Evolutionary conservation across 768 basidiomycete species (phyloP).

Genomic region (Panaeolus papilionaceus): DNA sequence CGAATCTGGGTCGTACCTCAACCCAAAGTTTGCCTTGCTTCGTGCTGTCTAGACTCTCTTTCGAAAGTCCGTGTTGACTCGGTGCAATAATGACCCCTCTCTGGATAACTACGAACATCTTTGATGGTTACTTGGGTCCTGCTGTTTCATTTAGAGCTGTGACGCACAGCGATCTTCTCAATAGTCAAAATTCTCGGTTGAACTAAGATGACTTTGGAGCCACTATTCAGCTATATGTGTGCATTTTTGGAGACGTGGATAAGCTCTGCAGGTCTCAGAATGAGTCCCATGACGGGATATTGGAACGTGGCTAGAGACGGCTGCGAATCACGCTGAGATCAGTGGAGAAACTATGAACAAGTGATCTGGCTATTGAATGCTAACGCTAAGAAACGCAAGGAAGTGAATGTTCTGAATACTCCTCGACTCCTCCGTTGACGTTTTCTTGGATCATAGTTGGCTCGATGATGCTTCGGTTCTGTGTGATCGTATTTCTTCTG

Average conservation of each 20-base stretch:
- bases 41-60: not conserved
- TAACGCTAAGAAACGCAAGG: too few species aligned
- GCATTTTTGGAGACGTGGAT: conserved; percentile 9
- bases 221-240: not conserved
- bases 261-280: not conserved
- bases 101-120: not conserved
- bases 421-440: not conserved
- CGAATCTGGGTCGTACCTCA: not conserved
- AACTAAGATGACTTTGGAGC: not conserved
- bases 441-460: not conserved
- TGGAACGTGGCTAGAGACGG: not conserved
- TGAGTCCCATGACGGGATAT: not conserved
- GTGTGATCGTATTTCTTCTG: not conserved
- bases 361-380: conserved; percentile 9
- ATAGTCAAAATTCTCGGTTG: not conserved
- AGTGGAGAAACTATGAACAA: conserved; percentile 3
- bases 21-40: not conserved
- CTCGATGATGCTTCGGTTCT: not conserved
- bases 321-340: conserved; percentile 3
- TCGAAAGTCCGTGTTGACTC: not conserved
- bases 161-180: not conserved
- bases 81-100: not conserved
- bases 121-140: not conserved
- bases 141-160: not conserved
- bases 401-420: not conserved